A percentile compares a stretch with the other conserved stretches of the same genome.
Evolutionary conservation across 441 rosid genomes (phyloP).

Genomic region (Metrosideros polymorpha): DNA sequence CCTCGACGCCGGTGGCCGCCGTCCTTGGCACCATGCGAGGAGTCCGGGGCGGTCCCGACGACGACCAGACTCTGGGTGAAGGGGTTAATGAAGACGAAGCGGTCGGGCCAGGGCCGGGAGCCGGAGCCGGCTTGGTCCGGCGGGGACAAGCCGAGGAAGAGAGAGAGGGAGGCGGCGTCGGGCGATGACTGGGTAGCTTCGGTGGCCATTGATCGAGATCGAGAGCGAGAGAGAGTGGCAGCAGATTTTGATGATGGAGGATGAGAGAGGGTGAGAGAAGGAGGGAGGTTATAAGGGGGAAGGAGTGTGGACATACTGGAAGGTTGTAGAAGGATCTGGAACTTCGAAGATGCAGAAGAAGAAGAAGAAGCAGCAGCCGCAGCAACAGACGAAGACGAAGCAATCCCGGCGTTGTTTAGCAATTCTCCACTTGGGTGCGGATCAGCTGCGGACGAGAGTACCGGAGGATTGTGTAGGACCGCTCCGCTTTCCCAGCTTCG

Average conservation of each 20-base stretch:
- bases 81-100: not conserved
- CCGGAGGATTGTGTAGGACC: not conserved
- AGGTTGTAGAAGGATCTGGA: conserved; percentile 55
- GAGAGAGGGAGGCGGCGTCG: not conserved
- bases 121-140: not conserved
- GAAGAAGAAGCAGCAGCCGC: fast-evolving
- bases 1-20: conserved; percentile 66
- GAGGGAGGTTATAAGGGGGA: not conserved
- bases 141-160: conserved; percentile 21
- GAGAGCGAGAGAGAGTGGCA: not conserved
- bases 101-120: not conserved
- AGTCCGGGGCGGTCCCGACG: not conserved
- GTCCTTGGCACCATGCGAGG: not conserved
- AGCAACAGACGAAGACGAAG: not conserved
- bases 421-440: not conserved
- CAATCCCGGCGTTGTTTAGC: not conserved
- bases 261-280: not conserved
- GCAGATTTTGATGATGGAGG: no score
- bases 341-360: not conserved
- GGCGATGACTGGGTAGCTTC: not conserved
- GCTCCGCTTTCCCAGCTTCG: no score
- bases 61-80: not conserved
- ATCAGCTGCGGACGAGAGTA: not conserved
- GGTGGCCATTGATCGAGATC: not conserved
- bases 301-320: not conserved